A percentile compares a stretch with the other conserved stretches of the same genome.
phyloP scores from a whole-genome alignment of 225 moss, liverwort and hornwort species.

The Bryoerythrophyllum caledonicum region DNA sequence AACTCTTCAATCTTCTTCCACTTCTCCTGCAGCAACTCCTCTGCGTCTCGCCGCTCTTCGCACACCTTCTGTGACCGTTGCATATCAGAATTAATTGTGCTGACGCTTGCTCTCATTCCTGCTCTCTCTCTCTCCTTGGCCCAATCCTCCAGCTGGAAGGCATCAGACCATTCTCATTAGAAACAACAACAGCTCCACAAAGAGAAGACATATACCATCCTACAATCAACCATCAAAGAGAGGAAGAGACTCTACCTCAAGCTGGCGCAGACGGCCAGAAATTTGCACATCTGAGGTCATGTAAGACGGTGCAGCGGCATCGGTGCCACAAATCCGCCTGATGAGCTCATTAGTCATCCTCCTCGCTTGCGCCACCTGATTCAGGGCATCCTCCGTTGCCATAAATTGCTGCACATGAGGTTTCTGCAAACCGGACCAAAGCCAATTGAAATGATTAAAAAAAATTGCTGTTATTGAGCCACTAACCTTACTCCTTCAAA shows the following conservation, averaged over 20 bases:
- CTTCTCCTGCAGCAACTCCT: constrained; percentile 85
- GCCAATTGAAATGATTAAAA: too few species aligned
- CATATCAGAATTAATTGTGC: constrained; percentile 75
- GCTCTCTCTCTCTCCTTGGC: constrained; percentile 89
- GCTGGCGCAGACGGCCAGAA: constrained; percentile 68
- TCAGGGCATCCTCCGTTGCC: constrained; percentile 93
- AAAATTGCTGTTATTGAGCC: too few species aligned
- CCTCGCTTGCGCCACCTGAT: constrained; percentile 78
- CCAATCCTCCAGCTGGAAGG: constrained; percentile 85
- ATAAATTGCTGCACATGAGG: constrained; percentile 98
- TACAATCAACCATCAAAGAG: not conserved
- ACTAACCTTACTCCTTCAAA: too few species aligned
- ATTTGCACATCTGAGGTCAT: constrained; percentile 52
- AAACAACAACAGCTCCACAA: too few species aligned
- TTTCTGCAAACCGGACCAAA: constrained; percentile 57
- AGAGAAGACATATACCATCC: not conserved
- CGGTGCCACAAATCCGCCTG: constrained; percentile 64
- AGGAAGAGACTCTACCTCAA: constrained; percentile 57
- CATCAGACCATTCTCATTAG: not conserved
- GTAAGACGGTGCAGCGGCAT: constrained; percentile 49
- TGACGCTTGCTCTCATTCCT: constrained; percentile 89
- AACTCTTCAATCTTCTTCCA: constrained; percentile 99
- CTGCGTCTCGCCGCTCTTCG: constrained; percentile 92
- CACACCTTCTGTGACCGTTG: constrained; percentile 92
- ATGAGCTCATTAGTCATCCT: constrained; percentile 68